Evolutionary conservation across 2,329 filamentous ascomycete species (phyloP).

Genomic region (Cladophialophora bantiana): DNA sequence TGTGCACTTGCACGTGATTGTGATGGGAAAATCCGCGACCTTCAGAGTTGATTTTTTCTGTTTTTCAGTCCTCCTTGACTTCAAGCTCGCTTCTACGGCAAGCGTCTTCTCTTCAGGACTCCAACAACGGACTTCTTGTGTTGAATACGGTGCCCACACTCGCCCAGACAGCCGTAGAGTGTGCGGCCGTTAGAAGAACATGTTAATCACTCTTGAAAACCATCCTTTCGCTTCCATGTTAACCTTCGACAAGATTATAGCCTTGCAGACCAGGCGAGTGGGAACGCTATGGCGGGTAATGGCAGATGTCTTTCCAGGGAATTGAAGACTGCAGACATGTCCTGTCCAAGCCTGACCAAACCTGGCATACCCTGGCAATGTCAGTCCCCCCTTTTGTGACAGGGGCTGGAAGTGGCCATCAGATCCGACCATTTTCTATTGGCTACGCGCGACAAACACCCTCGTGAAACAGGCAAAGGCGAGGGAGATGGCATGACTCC

Average conservation of each 20-base stretch:
- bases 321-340: not conserved
- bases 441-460: not conserved
- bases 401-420: not conserved
- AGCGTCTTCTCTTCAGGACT: too few species aligned
- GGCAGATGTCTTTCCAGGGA: not conserved
- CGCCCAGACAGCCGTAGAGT: not conserved
- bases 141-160: not conserved
- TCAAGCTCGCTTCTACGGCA: too few species aligned
- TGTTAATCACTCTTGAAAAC: not conserved
- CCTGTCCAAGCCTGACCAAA: too few species aligned
- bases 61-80: too few species aligned
- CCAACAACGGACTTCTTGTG: not conserved
- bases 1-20: not conserved
- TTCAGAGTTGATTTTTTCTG: too few species aligned
- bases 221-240: not conserved
- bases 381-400: not conserved
- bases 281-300: not conserved
- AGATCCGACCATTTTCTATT: not conserved
- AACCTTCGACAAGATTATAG: not conserved
- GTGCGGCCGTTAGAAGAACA: not conserved
- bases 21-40: not conserved
- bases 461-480: not conserved
- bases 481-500: not conserved
- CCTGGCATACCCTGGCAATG: not conserved
- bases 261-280: not conserved